These are phyloP conservation scores for Chaetomiaceae sp. DNA, from an alignment of 2,329 filamentous ascomycete species.

Conservation along the genomic window DNA sequence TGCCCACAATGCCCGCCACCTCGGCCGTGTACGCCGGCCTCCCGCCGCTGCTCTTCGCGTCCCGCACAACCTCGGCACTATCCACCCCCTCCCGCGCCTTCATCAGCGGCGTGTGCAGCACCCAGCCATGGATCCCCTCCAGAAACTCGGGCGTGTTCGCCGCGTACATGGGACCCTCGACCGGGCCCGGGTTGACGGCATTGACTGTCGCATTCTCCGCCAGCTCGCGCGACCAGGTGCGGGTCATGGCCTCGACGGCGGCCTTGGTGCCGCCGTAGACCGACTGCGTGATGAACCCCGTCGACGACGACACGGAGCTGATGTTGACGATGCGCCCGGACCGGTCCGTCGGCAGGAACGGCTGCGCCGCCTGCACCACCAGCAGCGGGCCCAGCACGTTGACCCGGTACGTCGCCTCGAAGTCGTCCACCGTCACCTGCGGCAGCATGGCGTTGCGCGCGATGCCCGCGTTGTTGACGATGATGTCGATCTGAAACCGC, in stretches of 20 bases:
- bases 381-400: constrained; percentile 79
- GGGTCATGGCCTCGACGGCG: constrained; percentile 53
- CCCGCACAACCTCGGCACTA: constrained; percentile 53
- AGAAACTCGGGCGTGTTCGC: constrained; percentile 38
- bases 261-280: constrained; percentile 55
- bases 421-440: constrained; percentile 59
- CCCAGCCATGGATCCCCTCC: constrained; percentile 37
- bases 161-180: constrained; percentile 48
- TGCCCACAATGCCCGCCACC: constrained; percentile 68
- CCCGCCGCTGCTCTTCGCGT: constrained; percentile 48
- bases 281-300: constrained; percentile 48
- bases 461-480: constrained; percentile 81
- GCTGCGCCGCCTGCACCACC: constrained; percentile 65
- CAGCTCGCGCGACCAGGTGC: constrained; percentile 53
- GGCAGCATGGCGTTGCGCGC: constrained; percentile 59
- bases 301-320: constrained; percentile 48
- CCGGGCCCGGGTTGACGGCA: constrained; percentile 51
- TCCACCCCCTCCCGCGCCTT: constrained; percentile 56
- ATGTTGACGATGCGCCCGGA: constrained; percentile 52
- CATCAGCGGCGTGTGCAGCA: constrained; percentile 54
- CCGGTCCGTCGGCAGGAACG: constrained; percentile 63
- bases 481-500: constrained; percentile 67
- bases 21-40: constrained; percentile 62
- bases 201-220: constrained; percentile 49
- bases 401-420: constrained; percentile 65